A percentile compares a stretch with the other conserved stretches of the same genome.
These are phyloP conservation scores for Anthostomella pinea DNA, from an alignment of 2,329 filamentous ascomycete genomes.

Conservation along the genomic window DNA sequence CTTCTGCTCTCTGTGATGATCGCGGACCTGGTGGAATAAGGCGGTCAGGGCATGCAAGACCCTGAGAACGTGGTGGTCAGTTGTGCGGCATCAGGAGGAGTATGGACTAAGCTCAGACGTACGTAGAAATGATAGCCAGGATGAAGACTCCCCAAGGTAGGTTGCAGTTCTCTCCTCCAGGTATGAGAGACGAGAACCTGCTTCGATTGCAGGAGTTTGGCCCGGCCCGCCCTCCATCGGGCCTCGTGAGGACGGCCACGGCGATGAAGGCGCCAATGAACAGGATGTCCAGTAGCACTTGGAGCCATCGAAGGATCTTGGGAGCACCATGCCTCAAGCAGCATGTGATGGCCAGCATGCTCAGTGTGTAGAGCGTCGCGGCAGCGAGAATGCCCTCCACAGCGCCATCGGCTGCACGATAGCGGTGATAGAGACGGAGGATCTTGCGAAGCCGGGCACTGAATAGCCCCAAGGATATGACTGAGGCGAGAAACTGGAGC, in stretches of 20 bases:
- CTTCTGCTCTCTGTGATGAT: slow-evolving; percentile 1
- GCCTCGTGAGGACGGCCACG: slow-evolving; percentile 38
- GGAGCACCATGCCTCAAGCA: slow-evolving; percentile 32
- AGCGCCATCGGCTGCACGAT: neutral
- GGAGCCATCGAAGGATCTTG: slow-evolving; percentile 36
- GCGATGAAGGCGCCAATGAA: slow-evolving; percentile 43
- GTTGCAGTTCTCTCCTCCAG: slow-evolving; percentile 30
- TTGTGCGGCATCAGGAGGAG: neutral
- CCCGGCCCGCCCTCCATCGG: slow-evolving; percentile 33
- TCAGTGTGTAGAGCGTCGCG: slow-evolving; percentile 41
- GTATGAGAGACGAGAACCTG: neutral
- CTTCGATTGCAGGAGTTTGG: slow-evolving; percentile 26
- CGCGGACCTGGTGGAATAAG: slow-evolving; percentile 35
- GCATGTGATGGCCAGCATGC: slow-evolving; percentile 34
- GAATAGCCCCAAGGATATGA: slow-evolving; percentile 42
- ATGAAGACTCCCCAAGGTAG: slow-evolving; percentile 42
- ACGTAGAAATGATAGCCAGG: slow-evolving; percentile 43
- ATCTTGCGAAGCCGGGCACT: slow-evolving; percentile 19
- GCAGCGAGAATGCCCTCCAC: slow-evolving; percentile 45
- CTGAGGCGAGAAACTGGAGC: slow-evolving; percentile 42
- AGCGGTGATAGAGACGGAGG: neutral
- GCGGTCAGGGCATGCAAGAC: slow-evolving; percentile 41
- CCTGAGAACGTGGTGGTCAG: slow-evolving; percentile 23
- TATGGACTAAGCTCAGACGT: slow-evolving; percentile 23
- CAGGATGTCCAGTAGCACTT: slow-evolving; percentile 38